phyloP scores from a whole-genome alignment of 768 basidiomycete genomes.

The Podaxis sp. region DNA sequence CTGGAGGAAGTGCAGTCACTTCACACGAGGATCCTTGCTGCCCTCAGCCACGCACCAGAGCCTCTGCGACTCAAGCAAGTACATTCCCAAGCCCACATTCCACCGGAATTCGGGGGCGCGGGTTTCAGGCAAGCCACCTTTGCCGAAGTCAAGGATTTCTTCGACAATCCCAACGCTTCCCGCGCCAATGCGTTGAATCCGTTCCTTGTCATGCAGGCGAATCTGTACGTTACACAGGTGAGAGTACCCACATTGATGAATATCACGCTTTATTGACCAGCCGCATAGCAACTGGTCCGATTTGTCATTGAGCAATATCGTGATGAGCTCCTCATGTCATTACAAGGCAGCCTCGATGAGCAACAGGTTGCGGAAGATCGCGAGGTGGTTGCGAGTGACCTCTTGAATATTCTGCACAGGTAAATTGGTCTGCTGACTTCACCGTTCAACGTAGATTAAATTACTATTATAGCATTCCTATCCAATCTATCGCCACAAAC shows the following conservation, averaged over 20 bases:
- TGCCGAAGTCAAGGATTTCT: constrained; percentile 87
- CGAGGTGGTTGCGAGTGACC: constrained; percentile 84
- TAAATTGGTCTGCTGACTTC: constrained; percentile 25
- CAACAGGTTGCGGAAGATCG: constrained; percentile 67
- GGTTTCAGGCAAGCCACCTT: constrained; percentile 83
- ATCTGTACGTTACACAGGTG: constrained; percentile 91
- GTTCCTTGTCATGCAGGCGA: constrained; percentile 90
- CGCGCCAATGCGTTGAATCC: constrained; percentile 85
- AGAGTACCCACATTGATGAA: constrained; percentile 17
- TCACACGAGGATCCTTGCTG: constrained; percentile 71
- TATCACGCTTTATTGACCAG: constrained; percentile 1
- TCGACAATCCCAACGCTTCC: constrained; percentile 87
- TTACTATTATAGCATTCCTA: constrained; percentile 67
- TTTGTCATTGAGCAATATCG: constrained; percentile 93
- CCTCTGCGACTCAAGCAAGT: constrained; percentile 67
- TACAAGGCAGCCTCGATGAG: constrained; percentile 67
- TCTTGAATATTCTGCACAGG: constrained; percentile 85
- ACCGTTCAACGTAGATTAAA: constrained; percentile 15
- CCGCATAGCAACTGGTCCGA: constrained; percentile 81
- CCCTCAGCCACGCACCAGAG: constrained; percentile 76
- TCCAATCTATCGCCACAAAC: constrained; percentile 89
- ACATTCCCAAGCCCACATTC: constrained; percentile 46
- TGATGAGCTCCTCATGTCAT: constrained; percentile 73
- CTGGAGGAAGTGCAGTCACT: constrained; percentile 84
- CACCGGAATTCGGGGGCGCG: constrained; percentile 64